Percentiles rank a stretch among this genome's conserved stretches.
Evolutionary conservation across 2,329 filamentous ascomycete species (phyloP).

Genomic region (Neodidymelliopsis sp.): DNA sequence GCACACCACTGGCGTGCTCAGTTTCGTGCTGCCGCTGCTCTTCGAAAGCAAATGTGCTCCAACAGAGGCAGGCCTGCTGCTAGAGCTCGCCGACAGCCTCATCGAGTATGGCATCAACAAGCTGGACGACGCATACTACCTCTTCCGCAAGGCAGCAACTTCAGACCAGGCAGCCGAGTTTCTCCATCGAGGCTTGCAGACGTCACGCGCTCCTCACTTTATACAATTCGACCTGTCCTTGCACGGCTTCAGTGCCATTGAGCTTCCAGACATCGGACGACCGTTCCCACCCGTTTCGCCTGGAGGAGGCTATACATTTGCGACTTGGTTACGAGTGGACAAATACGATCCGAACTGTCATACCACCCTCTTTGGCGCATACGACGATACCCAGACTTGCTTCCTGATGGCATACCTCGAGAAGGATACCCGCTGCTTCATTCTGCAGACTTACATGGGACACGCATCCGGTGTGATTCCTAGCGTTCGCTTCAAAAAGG

Average conservation of each 20-base stretch:
- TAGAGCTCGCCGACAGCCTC: conserved; percentile 72
- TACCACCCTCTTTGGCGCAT: conserved; percentile 95
- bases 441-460: conserved; percentile 92
- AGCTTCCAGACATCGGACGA: conserved; percentile 84
- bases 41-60: conserved; percentile 46
- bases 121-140: conserved; percentile 82
- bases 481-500: conserved; percentile 94
- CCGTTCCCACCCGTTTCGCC: conserved; percentile 82
- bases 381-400: conserved; percentile 89
- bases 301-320: conserved; percentile 83
- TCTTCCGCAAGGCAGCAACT: conserved; percentile 66
- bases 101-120: conserved; percentile 78
- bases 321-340: conserved; percentile 88
- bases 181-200: conserved; percentile 74
- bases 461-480: conserved; percentile 71
- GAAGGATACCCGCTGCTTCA: conserved; percentile 90
- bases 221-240: conserved; percentile 94
- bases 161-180: conserved; percentile 69
- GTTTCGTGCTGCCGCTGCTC: conserved; percentile 44
- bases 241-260: conserved; percentile 87
- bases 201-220: conserved; percentile 79
- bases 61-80: conserved; percentile 55
- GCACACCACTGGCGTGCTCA: conserved; percentile 47
- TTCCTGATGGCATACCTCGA: conserved; percentile 95
- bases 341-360: conserved; percentile 83